Conservation (phyloP, 2,329 filamentous ascomycete species). For the Aspergillus chevalieri region DNA sequence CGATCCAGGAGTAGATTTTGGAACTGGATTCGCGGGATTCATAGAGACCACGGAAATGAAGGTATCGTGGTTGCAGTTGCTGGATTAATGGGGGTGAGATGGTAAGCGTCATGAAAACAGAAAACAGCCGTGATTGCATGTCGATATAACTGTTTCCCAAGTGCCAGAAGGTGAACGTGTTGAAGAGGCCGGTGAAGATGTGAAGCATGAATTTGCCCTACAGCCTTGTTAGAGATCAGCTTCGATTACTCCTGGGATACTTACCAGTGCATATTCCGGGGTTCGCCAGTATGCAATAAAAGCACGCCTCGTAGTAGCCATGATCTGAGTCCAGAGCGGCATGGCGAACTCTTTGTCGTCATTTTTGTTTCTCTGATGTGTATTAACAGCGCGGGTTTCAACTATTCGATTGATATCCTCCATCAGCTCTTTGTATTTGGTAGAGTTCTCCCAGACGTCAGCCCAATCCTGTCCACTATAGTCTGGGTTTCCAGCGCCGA, state of each 20-base stretch:
- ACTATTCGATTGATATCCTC: conserved; percentile 52
- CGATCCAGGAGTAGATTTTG: conserved; percentile 73
- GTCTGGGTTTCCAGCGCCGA: conserved; percentile 59
- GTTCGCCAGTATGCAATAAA: conserved; percentile 62
- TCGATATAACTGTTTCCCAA: conserved; percentile 53
- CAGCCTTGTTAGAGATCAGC: conserved; percentile 9
- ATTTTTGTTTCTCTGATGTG: conserved; percentile 35
- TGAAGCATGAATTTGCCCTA: conserved; percentile 58
- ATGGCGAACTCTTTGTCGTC: conserved; percentile 60
- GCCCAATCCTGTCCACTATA: conserved; percentile 58
- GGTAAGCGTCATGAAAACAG: conserved; percentile 69
- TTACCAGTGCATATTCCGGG: conserved; percentile 51
- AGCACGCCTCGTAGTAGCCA: conserved; percentile 50
- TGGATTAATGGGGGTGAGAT: conserved; percentile 70
- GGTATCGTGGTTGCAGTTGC: conserved; percentile 67
- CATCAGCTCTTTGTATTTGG: conserved; percentile 42
- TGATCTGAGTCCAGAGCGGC: conserved; percentile 50
- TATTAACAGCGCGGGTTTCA: conserved; percentile 36
- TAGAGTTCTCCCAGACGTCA: conserved; percentile 53
- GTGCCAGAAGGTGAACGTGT: conserved; percentile 65
- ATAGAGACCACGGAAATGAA: conserved; percentile 62
- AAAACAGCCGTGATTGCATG: conserved; percentile 67
- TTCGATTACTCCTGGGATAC: conserved; percentile 2
- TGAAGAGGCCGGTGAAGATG: conserved; percentile 60
- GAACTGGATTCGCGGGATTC: conserved; percentile 66